phyloP scores from a whole-genome alignment of 208 protist species.

The Trichomonas gallinae region DNA sequence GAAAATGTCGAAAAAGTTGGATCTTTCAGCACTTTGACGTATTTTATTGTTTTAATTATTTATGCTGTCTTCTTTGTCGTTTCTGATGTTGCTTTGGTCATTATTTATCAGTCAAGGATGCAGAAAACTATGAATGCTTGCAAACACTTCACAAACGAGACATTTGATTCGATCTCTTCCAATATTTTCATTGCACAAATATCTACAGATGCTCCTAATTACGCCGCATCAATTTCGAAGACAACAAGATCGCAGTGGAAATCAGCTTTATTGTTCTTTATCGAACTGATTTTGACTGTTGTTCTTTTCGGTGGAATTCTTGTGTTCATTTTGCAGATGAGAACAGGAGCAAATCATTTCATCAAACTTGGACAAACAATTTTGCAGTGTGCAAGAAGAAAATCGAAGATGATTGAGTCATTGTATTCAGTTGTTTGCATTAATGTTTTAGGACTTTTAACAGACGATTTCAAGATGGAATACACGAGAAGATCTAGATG shows the following conservation, averaged over 20 bases:
- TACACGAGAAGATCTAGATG: too few relatives aligned
- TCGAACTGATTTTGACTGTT: neutral
- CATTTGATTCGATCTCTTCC: neutral
- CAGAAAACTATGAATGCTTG: neutral
- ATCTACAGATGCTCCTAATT: neutral
- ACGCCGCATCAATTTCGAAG: neutral
- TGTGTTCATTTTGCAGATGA: neutral
- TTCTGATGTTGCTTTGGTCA: neutral
- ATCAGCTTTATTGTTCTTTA: neutral
- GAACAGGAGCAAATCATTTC: neutral
- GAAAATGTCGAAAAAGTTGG: neutral
- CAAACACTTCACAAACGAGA: neutral
- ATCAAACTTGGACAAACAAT: neutral
- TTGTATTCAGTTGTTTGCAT: neutral
- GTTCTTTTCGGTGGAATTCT: neutral
- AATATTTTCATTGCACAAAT: neutral
- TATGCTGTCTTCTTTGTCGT: neutral
- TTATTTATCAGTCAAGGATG: neutral
- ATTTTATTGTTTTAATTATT: neutral
- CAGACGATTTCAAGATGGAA: neutral
- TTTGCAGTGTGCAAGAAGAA: neutral
- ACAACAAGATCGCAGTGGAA: neutral
- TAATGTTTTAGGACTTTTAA: neutral
- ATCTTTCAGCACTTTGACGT: neutral
- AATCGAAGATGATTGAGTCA: neutral